A percentile compares a stretch with the other conserved stretches of the same genome.
Conservation (phyloP, 2,329 filamentous ascomycete species). For the Diaporthe vaccinii region DNA sequence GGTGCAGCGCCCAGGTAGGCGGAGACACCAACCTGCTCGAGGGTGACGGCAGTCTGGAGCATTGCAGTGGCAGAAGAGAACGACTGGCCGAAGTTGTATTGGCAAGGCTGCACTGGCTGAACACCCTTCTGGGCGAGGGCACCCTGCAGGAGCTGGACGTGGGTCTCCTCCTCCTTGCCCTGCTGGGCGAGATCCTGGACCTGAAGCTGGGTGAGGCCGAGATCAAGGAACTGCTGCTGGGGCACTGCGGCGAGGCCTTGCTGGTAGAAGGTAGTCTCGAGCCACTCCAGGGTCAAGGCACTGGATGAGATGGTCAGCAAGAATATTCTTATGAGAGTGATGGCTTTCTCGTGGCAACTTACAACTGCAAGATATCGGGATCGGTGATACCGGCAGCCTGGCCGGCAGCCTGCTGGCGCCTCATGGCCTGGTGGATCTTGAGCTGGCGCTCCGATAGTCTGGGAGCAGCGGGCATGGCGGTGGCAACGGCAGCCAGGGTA, state of each 20-base stretch:
- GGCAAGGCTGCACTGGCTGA: slow-evolving; percentile 76
- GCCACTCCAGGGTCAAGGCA: slow-evolving; percentile 80
- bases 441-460: slow-evolving; percentile 60
- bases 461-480: slow-evolving; percentile 61
- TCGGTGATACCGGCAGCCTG: slow-evolving; percentile 63
- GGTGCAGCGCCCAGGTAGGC: slow-evolving; percentile 80
- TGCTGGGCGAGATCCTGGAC: slow-evolving; percentile 73
- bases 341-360: slow-evolving; percentile 46
- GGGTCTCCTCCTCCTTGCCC: slow-evolving; percentile 72
- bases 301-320: slow-evolving; percentile 53
- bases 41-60: slow-evolving; percentile 76
- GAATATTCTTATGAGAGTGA: background rate
- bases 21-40: slow-evolving; percentile 82
- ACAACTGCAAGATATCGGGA: slow-evolving; percentile 72
- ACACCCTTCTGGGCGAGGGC: slow-evolving; percentile 73
- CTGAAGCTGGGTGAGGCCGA: slow-evolving; percentile 68
- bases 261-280: slow-evolving; percentile 80
- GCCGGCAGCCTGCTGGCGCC: slow-evolving; percentile 65
- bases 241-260: slow-evolving; percentile 78
- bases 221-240: slow-evolving; percentile 72
- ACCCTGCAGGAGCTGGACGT: slow-evolving; percentile 71
- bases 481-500: slow-evolving; percentile 59
- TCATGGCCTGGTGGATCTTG: slow-evolving; percentile 61
- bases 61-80: slow-evolving; percentile 76
- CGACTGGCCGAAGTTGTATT: slow-evolving; percentile 73